Percentiles rank a stretch among this genome's conserved stretches.
Evolutionary conservation across 306 rosid genomes (phyloP).

Genomic region (Pyrus betulifolia): DNA sequence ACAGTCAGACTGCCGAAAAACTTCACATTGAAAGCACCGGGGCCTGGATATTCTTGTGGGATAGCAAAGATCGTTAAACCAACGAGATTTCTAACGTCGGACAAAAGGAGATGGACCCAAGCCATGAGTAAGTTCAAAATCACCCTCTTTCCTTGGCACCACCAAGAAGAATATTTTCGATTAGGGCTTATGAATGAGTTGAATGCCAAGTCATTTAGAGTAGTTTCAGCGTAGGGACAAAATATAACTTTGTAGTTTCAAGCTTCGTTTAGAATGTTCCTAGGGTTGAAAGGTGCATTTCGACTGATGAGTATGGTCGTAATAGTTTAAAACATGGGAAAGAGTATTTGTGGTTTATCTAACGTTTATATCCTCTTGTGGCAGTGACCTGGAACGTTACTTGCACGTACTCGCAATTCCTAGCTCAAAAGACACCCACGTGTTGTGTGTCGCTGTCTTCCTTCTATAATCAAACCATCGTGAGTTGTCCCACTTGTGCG

Average conservation of each 20-base stretch:
- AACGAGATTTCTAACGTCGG: slow-evolving; percentile 50
- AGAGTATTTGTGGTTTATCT: slow-evolving; percentile 8
- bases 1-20: slow-evolving; percentile 73
- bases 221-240: not conserved
- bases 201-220: not conserved
- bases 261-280: not conserved
- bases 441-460: slow-evolving; percentile 98
- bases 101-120: slow-evolving; percentile 81
- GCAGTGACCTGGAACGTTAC: slow-evolving; percentile 99
- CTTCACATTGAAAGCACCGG: slow-evolving; percentile 79
- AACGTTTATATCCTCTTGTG: slow-evolving; percentile 19
- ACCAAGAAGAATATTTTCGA: not conserved
- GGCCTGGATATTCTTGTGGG: slow-evolving; percentile 86
- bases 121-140: slow-evolving; percentile 68
- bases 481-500: slow-evolving; percentile 91
- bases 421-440: slow-evolving; percentile 94
- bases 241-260: not conserved
- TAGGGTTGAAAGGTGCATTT: not conserved
- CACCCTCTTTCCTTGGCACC: not conserved
- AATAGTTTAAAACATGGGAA: not conserved
- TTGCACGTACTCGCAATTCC: slow-evolving; percentile 91
- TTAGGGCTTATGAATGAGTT: not conserved
- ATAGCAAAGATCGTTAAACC: slow-evolving; percentile 64
- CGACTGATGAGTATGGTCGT: not conserved
- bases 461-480: slow-evolving; percentile 83